A percentile compares a stretch with the other conserved stretches of the same genome.
Evolutionary conservation across 495 filamentous ascomycete genomes (phyloP).

Genomic region (Xylaria flabelliformis): DNA sequence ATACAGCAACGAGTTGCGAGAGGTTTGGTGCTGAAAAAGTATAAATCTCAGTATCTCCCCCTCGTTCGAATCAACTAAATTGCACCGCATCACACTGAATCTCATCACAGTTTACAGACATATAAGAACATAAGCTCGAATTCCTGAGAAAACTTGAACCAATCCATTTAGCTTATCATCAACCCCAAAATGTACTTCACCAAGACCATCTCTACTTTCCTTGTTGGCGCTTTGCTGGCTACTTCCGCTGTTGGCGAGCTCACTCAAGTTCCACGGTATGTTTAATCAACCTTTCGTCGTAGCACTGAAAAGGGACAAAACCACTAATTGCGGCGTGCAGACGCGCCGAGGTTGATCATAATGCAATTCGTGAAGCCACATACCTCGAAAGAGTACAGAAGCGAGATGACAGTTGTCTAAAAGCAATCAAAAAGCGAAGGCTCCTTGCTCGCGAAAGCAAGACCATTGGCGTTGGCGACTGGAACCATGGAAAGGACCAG

Average conservation of each 20-base stretch:
- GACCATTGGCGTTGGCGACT: background rate
- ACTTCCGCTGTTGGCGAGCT: background rate
- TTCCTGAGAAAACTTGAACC: background rate
- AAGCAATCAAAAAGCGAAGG: background rate
- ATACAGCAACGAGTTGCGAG: background rate
- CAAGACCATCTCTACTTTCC: background rate
- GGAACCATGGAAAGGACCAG: background rate
- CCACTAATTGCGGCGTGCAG: background rate
- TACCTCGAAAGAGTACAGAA: background rate
- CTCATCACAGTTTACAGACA: background rate
- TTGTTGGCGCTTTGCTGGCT: background rate
- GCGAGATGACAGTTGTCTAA: background rate
- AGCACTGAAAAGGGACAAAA: background rate
- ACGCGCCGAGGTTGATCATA: background rate
- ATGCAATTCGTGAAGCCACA: background rate
- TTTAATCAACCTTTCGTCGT: background rate
- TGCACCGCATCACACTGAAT: background rate
- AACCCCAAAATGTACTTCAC: slow-evolving; percentile 2
- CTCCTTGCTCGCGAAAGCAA: background rate
- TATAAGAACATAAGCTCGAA: background rate
- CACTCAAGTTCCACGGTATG: slow-evolving; percentile 1
- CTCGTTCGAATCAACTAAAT: background rate
- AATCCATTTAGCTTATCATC: background rate
- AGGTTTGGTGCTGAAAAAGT: background rate
- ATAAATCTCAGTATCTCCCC: background rate